Conservation (phyloP, 139 green algal genomes). For the Ettlia oleoabundans region DNA sequence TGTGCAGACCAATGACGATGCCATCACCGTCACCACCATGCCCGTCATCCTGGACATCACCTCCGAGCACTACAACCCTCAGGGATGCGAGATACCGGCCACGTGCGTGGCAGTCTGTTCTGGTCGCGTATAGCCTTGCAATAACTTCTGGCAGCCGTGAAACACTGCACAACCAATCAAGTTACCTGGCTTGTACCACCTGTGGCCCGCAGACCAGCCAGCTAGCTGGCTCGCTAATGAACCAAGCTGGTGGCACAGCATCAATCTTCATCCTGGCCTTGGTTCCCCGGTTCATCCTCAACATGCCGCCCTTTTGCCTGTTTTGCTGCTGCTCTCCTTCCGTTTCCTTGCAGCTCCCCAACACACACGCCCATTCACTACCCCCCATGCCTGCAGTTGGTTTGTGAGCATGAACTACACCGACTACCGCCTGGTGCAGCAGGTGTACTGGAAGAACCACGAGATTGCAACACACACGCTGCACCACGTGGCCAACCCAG, state of each 20-base stretch:
- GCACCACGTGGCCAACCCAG: constrained; percentile 29
- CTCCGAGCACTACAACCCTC: constrained; percentile 17
- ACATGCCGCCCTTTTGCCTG: no score
- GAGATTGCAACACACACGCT: constrained; percentile 40
- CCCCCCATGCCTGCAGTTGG: constrained; percentile 20
- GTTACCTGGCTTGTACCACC: no score
- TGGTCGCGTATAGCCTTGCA: no score
- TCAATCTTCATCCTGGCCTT: no score
- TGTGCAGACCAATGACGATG: constrained; percentile 37
- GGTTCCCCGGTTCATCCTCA: no score
- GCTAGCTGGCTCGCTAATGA: no score
- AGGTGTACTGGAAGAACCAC: constrained; percentile 33
- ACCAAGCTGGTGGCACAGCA: no score
- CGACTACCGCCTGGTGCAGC: constrained; percentile 29
- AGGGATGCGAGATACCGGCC: constrained; percentile 33
- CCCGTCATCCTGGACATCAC: constrained; percentile 37
- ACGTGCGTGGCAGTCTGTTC: constrained; percentile 20
- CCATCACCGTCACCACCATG: constrained; percentile 27
- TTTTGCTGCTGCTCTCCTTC: no score
- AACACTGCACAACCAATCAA: no score
- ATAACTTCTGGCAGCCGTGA: neutral
- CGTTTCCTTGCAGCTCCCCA: neutral
- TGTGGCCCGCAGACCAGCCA: no score
- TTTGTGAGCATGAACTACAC: constrained; percentile 40
- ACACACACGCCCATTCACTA: neutral